Base-by-base conservation (phyloP, 2,329 filamentous ascomycete species). In the Ascochyta viciae-villosae region DNA sequence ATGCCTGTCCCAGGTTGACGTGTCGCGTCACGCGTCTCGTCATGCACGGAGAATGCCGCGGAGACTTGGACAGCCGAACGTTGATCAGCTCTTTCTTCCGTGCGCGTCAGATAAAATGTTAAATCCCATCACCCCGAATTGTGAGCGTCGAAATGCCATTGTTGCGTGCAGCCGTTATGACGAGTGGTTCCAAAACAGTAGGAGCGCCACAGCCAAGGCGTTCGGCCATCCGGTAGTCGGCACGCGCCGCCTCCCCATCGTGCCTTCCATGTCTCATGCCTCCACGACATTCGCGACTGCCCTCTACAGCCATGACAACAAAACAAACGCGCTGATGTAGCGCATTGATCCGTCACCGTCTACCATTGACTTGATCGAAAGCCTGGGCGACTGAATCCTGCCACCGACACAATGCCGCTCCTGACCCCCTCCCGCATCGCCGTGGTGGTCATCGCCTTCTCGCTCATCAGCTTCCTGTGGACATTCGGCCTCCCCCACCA, bases 381-480 rank as follows among this genome's bases (percentile, higher is more conserved):
- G 31, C 19, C 24, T 19, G 4, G 24, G 51, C 59, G 31, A 33
- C 10, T 12, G 19, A 44, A 56, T 41, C 50, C 52, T 16, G 29
- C 42, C 13, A 27, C 48, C 50, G 53, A 61, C 62, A 41, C 54
- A 5, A 74, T 74, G 72, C 71, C 72, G 41, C 54, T 64, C 50
- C 29, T 74, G 42, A 74, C 70, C 23, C 71, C 68, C 40, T 72
- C 71, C 24, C 71, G 72, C 56, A 55, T 74, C 57, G 63, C 65
- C 61, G 55, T 70, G 41, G 41, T 67, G 22, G 49, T 72, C 23
- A 45, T 70, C 35, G 58, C 64, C 35, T 57, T 72, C 41, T 66
- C 68, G 23, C 61, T 74, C 41, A 23, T 73, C 26, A 68, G 60
- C 55, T 72, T 74, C 57, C 58, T 74, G 24, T 73, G 71, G 71